These are phyloP conservation scores for Botryotinia convoluta DNA, from an alignment of 2,329 filamentous ascomycete species.

Conservation along the genomic window DNA sequence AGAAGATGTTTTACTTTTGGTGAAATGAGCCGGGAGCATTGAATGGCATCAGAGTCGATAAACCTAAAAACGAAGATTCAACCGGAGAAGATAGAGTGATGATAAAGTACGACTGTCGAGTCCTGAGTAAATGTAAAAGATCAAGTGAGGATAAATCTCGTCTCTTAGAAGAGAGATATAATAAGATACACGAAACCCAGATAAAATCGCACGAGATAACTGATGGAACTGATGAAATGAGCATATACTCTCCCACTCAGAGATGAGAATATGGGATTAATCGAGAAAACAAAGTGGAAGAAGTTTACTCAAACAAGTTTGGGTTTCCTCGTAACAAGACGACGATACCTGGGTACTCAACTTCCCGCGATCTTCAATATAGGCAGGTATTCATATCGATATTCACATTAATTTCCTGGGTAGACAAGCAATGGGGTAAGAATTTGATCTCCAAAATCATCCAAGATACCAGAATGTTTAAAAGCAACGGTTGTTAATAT, in stretches of 20 bases:
- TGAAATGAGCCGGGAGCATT: neutral
- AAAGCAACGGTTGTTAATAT: neutral
- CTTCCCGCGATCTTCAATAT: too few relatives aligned
- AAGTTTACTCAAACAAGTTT: neutral
- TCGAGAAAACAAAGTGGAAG: neutral
- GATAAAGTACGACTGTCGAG: too few relatives aligned
- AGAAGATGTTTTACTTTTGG: neutral
- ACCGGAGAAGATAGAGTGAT: too few relatives aligned
- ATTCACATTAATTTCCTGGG: neutral
- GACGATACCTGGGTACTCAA: neutral
- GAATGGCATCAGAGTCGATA: rapidly evolving
- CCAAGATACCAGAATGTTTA: neutral
- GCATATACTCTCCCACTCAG: neutral
- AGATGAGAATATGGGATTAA: neutral
- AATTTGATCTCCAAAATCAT: neutral
- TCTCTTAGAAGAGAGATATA: neutral
- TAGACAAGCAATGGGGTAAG: neutral
- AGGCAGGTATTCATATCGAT: neutral
- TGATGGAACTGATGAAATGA: neutral
- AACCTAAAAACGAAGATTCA: neutral
- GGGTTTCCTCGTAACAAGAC: neutral
- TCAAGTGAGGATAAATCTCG: neutral
- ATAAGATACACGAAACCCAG: neutral
- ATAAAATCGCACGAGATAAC: neutral
- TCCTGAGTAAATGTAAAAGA: neutral